phyloP scores from a whole-genome alignment of 1,284 basidiomycete genomes.

The Pulveroboletus ridleyi region DNA sequence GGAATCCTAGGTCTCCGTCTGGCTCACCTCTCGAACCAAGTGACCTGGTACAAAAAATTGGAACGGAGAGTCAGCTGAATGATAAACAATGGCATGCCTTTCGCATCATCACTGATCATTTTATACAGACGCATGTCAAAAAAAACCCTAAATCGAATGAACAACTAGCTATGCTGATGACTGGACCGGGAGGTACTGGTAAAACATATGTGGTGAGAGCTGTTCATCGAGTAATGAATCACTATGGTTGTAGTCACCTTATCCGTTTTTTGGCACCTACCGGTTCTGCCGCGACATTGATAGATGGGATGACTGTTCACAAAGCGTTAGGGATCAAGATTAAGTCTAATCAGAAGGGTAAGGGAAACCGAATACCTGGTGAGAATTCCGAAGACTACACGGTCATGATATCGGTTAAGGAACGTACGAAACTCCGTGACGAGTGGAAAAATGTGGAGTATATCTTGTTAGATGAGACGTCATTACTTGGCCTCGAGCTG shows the following conservation, averaged over 20 bases:
- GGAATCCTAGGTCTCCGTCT: no score
- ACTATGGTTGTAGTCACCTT: constrained; percentile 8
- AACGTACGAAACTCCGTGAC: background rate
- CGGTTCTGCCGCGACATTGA: constrained; percentile 8
- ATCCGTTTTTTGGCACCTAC: constrained; percentile 14
- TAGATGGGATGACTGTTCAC: constrained; percentile 9
- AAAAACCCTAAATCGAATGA: background rate
- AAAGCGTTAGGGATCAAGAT: constrained; percentile 15
- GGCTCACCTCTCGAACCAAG: no score
- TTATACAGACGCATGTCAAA: background rate
- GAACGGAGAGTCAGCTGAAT: background rate
- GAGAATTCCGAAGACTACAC: background rate
- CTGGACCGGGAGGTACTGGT: constrained; percentile 9
- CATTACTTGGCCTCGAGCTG: background rate
- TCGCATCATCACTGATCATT: constrained; percentile 3
- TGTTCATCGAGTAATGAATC: constrained; percentile 2
- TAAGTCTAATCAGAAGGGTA: constrained; percentile 6
- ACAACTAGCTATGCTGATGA: constrained; percentile 12
- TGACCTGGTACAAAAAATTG: no score
- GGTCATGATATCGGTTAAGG: background rate
- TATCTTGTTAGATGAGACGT: background rate
- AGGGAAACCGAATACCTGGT: constrained; percentile 1
- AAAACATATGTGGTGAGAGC: constrained; percentile 10
- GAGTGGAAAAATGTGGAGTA: constrained; percentile 14
- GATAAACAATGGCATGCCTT: constrained; percentile 5